These are phyloP conservation scores for Eimeria maxima DNA, from an alignment of 169 alveolate genomes.

Conservation along the genomic window DNA sequence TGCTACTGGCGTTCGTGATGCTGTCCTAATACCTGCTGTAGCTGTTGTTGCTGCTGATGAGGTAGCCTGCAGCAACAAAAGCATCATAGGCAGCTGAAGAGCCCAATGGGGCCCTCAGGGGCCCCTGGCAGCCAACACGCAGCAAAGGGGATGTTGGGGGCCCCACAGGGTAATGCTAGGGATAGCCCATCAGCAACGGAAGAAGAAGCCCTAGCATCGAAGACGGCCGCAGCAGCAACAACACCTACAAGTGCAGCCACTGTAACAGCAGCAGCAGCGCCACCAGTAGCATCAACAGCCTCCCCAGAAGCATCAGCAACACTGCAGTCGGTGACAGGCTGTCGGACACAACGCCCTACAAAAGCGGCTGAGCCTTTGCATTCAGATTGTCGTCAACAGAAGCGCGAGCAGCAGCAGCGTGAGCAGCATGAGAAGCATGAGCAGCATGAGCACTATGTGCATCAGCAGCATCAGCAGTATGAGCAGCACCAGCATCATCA, in stretches of 20 bases:
- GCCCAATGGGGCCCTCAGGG: background rate
- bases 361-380: background rate
- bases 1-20: constrained; percentile 19
- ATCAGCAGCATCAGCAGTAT: background rate
- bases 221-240: background rate
- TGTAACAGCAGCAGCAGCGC: background rate
- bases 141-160: background rate
- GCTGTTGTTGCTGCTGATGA: background rate
- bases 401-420: background rate
- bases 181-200: background rate
- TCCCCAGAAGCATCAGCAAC: background rate
- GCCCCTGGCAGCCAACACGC: background rate
- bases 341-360: background rate
- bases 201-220: background rate
- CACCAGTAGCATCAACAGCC: background rate
- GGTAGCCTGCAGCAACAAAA: background rate
- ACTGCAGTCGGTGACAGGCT: background rate
- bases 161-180: background rate
- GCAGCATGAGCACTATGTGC: constrained; percentile 13
- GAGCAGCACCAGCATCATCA: background rate
- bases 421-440: background rate
- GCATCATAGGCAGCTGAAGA: background rate
- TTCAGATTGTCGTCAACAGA: background rate
- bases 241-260: background rate
- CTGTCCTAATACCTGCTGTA: background rate